Evolutionary conservation across 345 rosid genomes (phyloP), one percentile per base, ranked within the genome.

Genomic region (Heritiera littoralis): DNA sequence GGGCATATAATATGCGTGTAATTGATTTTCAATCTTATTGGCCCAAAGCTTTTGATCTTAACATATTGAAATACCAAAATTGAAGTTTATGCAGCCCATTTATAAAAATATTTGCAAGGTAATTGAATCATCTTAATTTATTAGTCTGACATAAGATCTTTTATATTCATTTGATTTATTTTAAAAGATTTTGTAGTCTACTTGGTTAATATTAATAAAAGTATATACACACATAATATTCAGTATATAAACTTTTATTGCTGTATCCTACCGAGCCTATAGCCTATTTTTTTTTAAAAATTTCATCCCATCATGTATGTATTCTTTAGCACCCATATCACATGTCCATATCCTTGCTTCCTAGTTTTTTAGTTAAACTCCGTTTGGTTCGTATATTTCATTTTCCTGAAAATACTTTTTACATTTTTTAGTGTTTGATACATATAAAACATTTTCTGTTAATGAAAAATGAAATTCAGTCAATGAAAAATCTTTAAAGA

Each of bases 161-260:
- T 54, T 38, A 46, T 32, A 35, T 52, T 49, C 6, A 70, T 70
- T 32, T 71, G 52, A 49, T 71, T 30, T 71, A 46, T 46, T 69
- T 69, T 32, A 23, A 41, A 66, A 23, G n/a, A 69, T n/a, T 69
- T 69, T 69, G 23, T 69, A 69, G 51, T 69, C 40, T 69, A 48
- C 56, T 69, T 49, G 40, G 20, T 71, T 71, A 48, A 48, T 70
- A 70, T 28, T 48, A 72, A 35, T 38, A 1, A n/a, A n/a, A 55
- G 55, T 18, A 18, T 43, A 30, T 55, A 38, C 23, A 9, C 17
- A 38, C 38, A 17, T n/a, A 54, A 38, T 54, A 54, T 72, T 72
- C 48, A 55, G 41, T 6, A 60, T 72, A 9, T 35, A 55, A 49
- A 71, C 23, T 49, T 6, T 35, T 35, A 14, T 64, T 51, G 43